A percentile compares a stretch with the other conserved stretches of the same genome.
Conservation (phyloP, 2,329 filamentous ascomycete species). For the Calonectria honghensis region DNA sequence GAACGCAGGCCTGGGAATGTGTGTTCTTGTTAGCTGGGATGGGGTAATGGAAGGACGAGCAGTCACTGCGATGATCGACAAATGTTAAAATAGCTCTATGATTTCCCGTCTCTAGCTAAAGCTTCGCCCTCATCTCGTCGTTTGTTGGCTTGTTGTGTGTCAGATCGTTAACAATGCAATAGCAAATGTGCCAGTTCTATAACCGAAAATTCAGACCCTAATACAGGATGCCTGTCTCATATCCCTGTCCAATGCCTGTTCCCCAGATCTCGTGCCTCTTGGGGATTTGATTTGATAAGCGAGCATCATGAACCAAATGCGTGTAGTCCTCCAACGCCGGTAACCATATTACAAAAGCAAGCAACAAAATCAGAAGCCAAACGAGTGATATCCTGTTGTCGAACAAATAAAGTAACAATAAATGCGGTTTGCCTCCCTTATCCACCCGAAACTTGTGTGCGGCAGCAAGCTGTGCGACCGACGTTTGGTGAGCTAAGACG, state of each 20-base stretch:
- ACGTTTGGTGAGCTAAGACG: too few species aligned
- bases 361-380: conserved; percentile 10
- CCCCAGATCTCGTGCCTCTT: conserved; percentile 1
- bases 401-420: conserved; percentile 3
- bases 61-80: background rate
- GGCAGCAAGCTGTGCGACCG: background rate
- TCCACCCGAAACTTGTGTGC: too few species aligned
- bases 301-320: conserved; percentile 6
- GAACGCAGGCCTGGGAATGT: background rate
- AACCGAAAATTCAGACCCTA: conserved; percentile 11
- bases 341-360: background rate
- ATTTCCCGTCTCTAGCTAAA: conserved; percentile 7
- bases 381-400: conserved; percentile 14
- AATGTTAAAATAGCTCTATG: background rate
- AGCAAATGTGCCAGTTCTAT: background rate
- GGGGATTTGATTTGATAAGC: conserved; percentile 10
- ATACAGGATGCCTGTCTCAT: conserved; percentile 10
- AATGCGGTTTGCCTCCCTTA: background rate
- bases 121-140: background rate
- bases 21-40: background rate
- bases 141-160: background rate
- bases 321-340: background rate
- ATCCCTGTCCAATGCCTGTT: conserved; percentile 3
- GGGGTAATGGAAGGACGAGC: background rate
- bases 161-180: background rate